Percentiles rank a stretch among this genome's conserved stretches.
Conservation (phyloP, 257 asterid species). For the Nicotiana noctiflora region DNA sequence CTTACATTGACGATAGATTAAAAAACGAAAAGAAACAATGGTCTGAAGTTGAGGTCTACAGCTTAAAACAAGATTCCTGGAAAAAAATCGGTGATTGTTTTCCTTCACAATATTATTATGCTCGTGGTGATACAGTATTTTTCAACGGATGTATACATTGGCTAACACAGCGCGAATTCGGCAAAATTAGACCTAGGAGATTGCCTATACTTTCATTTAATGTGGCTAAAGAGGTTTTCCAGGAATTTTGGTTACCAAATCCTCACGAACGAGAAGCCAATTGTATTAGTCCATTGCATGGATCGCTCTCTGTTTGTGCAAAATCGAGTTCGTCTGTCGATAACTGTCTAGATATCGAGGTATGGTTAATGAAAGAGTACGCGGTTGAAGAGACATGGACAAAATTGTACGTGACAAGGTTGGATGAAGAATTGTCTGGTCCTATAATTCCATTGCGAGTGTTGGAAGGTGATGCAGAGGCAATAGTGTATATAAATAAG, state of each 20-base stretch:
- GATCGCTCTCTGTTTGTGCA: neutral
- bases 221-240: neutral
- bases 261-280: neutral
- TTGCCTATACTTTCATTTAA: neutral
- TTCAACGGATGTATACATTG: neutral
- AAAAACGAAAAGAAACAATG: conserved; percentile 2
- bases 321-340: neutral
- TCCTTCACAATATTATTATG: neutral
- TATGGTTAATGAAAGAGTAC: neutral
- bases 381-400: neutral
- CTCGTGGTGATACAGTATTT: neutral
- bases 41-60: neutral
- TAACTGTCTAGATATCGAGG: neutral
- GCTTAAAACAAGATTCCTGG: neutral
- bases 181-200: neutral
- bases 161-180: neutral
- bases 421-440: neutral
- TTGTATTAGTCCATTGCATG: neutral
- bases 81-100: neutral
- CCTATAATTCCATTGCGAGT: conserved; percentile 1
- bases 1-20: neutral
- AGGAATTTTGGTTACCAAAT: neutral
- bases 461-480: neutral
- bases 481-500: conserved; percentile 1
- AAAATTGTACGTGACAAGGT: neutral